Conservation (phyloP, 495 filamentous ascomycete genomes). For the Lasiosphaeria hispida region DNA sequence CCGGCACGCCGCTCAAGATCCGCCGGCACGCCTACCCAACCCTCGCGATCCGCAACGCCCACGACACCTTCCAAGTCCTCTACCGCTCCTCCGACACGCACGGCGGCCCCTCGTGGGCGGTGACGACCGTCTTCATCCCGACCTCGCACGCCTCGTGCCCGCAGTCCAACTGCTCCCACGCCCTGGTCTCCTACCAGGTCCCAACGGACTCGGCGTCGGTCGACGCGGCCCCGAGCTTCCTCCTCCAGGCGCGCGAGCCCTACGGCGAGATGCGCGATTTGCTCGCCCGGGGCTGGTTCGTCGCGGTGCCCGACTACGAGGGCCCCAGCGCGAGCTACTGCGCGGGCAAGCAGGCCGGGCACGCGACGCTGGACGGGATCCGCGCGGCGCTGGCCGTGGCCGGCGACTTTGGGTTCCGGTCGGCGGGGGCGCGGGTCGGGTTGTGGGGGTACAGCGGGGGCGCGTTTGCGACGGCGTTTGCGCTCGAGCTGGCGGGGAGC, state of each 20-base stretch:
- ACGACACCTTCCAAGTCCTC: conserved; percentile 46
- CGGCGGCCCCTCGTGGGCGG: conserved; percentile 44
- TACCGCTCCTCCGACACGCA: conserved; percentile 49
- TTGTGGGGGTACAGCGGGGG: conserved; percentile 62
- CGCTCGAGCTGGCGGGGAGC: conserved; percentile 46
- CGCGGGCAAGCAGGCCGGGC: conserved; percentile 42
- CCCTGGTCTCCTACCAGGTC: conserved; percentile 21
- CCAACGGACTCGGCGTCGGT: conserved; percentile 16
- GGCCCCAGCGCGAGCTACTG: conserved; percentile 42
- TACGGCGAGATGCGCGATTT: conserved; percentile 25
- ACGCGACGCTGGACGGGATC: conserved; percentile 48
- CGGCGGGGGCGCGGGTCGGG: conserved; percentile 25
- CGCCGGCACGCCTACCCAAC: conserved; percentile 39
- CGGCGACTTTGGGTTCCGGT: conserved; percentile 6
- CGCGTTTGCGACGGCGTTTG: conserved; percentile 52
- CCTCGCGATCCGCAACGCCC: conserved; percentile 25
- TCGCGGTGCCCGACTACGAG: conserved; percentile 50
- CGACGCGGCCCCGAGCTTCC: conserved; percentile 17
- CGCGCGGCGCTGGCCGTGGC: conserved; percentile 38
- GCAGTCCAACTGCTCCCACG: conserved; percentile 12
- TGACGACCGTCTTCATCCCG: conserved; percentile 51
- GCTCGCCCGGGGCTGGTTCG: conserved; percentile 31
- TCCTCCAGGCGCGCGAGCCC: conserved; percentile 22
- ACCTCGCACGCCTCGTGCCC: conserved; percentile 11
- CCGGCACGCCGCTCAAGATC: conserved; percentile 45